phyloP scores from a whole-genome alignment of 176 grass and related monocot genomes.

The Leersia perrieri region DNA sequence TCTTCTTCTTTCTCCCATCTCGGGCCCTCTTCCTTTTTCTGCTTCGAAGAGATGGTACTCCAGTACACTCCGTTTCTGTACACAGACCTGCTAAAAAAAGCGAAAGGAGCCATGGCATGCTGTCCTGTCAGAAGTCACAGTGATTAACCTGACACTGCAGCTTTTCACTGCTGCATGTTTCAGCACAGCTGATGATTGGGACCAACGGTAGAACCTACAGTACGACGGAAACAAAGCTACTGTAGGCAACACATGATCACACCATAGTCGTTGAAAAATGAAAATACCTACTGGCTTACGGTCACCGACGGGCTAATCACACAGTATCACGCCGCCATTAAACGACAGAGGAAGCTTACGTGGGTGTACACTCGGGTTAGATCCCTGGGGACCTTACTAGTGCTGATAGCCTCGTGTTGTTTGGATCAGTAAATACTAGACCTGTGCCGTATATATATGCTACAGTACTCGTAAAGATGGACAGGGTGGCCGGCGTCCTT shows the following conservation, averaged over 20 bases:
- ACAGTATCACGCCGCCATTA: background rate
- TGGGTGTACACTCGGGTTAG: background rate
- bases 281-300: background rate
- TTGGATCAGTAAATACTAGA: too few relatives aligned
- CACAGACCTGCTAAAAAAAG: conserved; percentile 15
- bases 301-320: background rate
- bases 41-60: background rate
- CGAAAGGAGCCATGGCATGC: background rate
- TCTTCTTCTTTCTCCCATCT: background rate
- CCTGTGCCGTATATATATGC: background rate
- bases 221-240: background rate
- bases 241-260: background rate
- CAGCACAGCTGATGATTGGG: background rate
- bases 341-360: background rate
- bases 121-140: conserved; percentile 7
- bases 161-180: conserved; percentile 22
- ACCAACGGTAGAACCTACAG: background rate
- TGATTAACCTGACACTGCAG: conserved; percentile 11
- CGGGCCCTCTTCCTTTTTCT: background rate
- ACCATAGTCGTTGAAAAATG: background rate
- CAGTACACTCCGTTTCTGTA: background rate
- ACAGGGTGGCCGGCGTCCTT: conserved; percentile 24
- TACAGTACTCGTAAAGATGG: background rate
- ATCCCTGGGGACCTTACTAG: conserved; percentile 5
- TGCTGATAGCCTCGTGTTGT: background rate